Conservation (phyloP, 139 green algal genomes). For the Asterochloris erici region DNA sequence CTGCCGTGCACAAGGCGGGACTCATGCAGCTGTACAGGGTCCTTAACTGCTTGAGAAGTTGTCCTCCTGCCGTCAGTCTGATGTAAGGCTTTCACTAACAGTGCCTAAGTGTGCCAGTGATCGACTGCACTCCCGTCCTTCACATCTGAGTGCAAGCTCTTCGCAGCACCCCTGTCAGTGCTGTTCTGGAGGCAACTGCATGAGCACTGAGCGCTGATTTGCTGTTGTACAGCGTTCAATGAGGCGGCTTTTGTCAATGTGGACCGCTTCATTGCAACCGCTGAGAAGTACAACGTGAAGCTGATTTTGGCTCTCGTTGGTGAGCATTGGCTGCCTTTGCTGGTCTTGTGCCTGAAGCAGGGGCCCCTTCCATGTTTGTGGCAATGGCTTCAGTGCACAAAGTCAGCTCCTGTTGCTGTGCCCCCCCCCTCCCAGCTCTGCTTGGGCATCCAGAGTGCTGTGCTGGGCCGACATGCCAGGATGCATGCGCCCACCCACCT, state of each 20-base stretch:
- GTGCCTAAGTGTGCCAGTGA: too few relatives aligned
- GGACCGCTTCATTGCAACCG: constrained; percentile 64
- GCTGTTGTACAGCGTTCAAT: neutral
- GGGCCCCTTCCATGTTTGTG: too few relatives aligned
- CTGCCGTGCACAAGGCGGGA: too few relatives aligned
- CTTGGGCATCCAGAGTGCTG: neutral
- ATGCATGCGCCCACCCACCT: neutral
- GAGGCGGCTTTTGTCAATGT: constrained; percentile 56
- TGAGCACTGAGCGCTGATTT: too few relatives aligned
- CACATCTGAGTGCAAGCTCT: too few relatives aligned
- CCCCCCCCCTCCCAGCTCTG: neutral
- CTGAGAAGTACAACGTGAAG: constrained; percentile 38
- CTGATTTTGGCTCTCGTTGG: constrained; percentile 64
- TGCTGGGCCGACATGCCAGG: neutral
- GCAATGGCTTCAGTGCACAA: too few relatives aligned
- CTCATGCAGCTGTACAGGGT: too few relatives aligned
- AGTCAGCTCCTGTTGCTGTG: neutral
- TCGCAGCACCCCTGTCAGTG: too few relatives aligned
- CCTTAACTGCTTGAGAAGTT: neutral
- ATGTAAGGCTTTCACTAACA: too few relatives aligned
- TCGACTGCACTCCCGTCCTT: too few relatives aligned
- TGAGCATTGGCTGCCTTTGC: constrained; percentile 45
- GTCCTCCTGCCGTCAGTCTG: too few relatives aligned
- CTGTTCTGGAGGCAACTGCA: too few relatives aligned
- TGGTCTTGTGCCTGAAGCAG: neutral